A percentile compares a stretch with the other conserved stretches of the same genome.
These are phyloP conservation scores for Pilobolus umbonatus DNA, from an alignment of 192 early-diverging fungal species.

Conservation along the genomic window DNA sequence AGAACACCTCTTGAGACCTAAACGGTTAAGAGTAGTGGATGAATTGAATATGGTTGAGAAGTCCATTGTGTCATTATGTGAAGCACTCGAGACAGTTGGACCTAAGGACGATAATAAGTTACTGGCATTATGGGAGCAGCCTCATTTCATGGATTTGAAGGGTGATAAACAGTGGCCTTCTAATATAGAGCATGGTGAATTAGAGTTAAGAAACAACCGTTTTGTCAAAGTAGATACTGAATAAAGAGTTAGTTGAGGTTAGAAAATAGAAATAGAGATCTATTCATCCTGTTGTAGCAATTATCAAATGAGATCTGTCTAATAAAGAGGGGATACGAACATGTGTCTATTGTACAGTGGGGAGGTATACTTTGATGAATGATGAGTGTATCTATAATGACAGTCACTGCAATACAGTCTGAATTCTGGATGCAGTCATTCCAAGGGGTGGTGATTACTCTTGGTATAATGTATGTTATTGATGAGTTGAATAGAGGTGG, in stretches of 20 bases:
- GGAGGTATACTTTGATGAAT: too few species aligned
- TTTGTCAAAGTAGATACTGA: constrained; percentile 16
- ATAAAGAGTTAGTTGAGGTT: neutral
- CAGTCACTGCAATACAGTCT: too few species aligned
- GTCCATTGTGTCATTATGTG: constrained; percentile 40
- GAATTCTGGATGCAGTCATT: too few species aligned
- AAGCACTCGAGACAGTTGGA: constrained; percentile 35
- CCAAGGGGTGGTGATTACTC: too few species aligned
- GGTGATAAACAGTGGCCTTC: constrained; percentile 31
- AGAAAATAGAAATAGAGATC: neutral
- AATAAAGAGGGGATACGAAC: too few species aligned
- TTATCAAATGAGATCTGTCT: too few species aligned
- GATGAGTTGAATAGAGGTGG: too few species aligned
- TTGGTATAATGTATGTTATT: too few species aligned
- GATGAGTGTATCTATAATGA: too few species aligned
- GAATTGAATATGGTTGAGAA: constrained; percentile 43
- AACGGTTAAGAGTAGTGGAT: constrained; percentile 38
- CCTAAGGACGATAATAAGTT: constrained; percentile 29
- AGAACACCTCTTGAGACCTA: constrained; percentile 35
- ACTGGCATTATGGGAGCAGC: constrained; percentile 43
- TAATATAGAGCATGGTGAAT: constrained; percentile 40
- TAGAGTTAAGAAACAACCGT: constrained; percentile 34
- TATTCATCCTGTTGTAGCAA: neutral
- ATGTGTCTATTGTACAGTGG: too few species aligned
- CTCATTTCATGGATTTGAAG: constrained; percentile 35